These are phyloP conservation scores for Trametes elegans DNA, from an alignment of 768 basidiomycete genomes.

Conservation along the genomic window DNA sequence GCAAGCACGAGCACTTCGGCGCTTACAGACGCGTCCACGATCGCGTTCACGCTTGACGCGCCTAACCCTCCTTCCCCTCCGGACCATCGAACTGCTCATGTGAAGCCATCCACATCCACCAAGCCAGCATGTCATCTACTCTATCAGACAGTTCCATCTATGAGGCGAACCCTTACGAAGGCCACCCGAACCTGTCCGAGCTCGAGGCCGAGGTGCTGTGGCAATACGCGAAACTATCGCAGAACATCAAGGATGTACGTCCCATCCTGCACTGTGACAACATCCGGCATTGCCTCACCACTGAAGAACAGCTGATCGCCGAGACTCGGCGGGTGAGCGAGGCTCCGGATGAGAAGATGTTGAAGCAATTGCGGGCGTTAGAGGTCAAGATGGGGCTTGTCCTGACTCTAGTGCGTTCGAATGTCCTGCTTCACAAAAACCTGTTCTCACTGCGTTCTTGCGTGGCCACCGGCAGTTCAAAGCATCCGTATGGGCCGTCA, in stretches of 20 bases:
- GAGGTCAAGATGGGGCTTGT: constrained; percentile 97
- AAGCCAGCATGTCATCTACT: not conserved
- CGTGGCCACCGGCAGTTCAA: constrained; percentile 65
- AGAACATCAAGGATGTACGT: constrained; percentile 75
- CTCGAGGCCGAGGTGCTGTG: constrained; percentile 82
- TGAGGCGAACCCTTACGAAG: constrained; percentile 68
- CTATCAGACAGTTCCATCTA: constrained; percentile 41
- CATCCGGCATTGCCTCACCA: not conserved
- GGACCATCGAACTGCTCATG: not conserved
- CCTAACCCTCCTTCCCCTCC: not conserved
- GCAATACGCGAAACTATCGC: constrained; percentile 89
- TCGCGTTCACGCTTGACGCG: not conserved
- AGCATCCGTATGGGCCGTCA: constrained; percentile 92
- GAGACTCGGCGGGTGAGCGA: constrained; percentile 71
- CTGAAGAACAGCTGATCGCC: constrained; percentile 48
- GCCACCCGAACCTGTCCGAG: constrained; percentile 61
- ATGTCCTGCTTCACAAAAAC: not conserved
- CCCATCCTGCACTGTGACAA: not conserved
- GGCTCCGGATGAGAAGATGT: constrained; percentile 73
- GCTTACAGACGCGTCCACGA: not conserved
- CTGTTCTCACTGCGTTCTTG: too few species aligned
- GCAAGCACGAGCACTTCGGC: too few species aligned
- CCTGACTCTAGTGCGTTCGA: constrained; percentile 71
- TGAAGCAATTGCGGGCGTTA: constrained; percentile 72
- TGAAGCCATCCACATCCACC: not conserved